A percentile compares a stretch with the other conserved stretches of the same genome.
These are phyloP conservation scores for Amanita pallidorosea DNA, from an alignment of 768 basidiomycete genomes.

Conservation along the genomic window DNA sequence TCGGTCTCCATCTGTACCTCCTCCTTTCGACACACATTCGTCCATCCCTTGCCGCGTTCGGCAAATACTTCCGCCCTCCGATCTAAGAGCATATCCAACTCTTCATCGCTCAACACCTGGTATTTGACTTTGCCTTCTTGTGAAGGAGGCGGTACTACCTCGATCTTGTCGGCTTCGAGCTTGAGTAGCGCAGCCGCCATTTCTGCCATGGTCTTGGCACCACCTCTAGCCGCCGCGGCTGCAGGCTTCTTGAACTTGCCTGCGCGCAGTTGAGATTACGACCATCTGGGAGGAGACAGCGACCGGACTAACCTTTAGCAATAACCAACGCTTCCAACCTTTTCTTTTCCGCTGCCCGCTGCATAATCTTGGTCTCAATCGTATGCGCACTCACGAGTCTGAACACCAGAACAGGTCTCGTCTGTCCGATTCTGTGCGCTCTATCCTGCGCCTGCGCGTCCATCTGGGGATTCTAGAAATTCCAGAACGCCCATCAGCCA, in stretches of 20 bases:
- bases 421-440: constrained; percentile 95
- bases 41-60: constrained; percentile 68
- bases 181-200: constrained; percentile 68
- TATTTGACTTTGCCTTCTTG: constrained; percentile 59
- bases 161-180: constrained; percentile 84
- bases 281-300: neutral
- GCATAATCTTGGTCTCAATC: constrained; percentile 86
- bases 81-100: constrained; percentile 75
- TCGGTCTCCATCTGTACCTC: constrained; percentile 5
- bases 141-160: constrained; percentile 47
- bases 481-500: neutral
- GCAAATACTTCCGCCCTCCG: constrained; percentile 64
- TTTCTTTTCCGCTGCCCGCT: constrained; percentile 77
- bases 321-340: constrained; percentile 93
- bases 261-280: constrained; percentile 12
- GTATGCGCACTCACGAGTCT: constrained; percentile 81
- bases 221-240: constrained; percentile 38
- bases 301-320: constrained; percentile 54
- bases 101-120: constrained; percentile 71
- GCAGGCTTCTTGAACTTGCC: constrained; percentile 81
- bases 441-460: constrained; percentile 94
- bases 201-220: constrained; percentile 52
- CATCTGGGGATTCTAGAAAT: constrained; percentile 80
- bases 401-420: constrained; percentile 81
- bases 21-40: constrained; percentile 25